Evolutionary conservation across 495 filamentous ascomycete genomes (phyloP).

Genomic region (Hypoxylon lienhwacheense): DNA sequence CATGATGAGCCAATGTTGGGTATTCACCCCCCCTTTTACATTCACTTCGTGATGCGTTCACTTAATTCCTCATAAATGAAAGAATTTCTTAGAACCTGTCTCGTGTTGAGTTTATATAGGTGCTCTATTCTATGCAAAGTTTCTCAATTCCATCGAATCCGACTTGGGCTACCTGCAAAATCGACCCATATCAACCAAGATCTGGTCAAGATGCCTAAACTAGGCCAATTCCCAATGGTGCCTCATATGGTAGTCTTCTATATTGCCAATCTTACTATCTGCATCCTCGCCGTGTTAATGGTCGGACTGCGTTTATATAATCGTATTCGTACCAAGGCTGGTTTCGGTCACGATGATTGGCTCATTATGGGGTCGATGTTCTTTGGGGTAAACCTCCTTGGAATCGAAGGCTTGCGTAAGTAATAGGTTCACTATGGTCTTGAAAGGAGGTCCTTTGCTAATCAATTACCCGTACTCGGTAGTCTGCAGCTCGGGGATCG

Average conservation of each 20-base stretch:
- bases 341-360: constrained; percentile 9
- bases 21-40: too few species aligned
- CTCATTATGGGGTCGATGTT: constrained; percentile 1
- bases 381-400: not conserved
- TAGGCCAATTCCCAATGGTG: constrained; percentile 2
- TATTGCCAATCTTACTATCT: not conserved
- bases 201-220: not conserved
- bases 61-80: too few species aligned
- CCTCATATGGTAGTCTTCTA: constrained; percentile 3
- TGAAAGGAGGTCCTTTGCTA: not conserved
- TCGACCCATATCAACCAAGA: not conserved
- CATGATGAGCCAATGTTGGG: too few species aligned
- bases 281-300: not conserved
- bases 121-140: too few species aligned
- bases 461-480: not conserved
- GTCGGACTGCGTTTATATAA: constrained; percentile 4
- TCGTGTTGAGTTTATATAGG: too few species aligned
- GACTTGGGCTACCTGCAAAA: too few species aligned
- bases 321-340: not conserved
- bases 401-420: constrained; percentile 3
- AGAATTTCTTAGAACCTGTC: too few species aligned
- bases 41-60: too few species aligned
- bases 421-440: not conserved
- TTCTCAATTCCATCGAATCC: too few species aligned
- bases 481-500: constrained; percentile 10